Conservation (phyloP, 2,329 filamentous ascomycete species). For the Stemphylium vesicarium region DNA sequence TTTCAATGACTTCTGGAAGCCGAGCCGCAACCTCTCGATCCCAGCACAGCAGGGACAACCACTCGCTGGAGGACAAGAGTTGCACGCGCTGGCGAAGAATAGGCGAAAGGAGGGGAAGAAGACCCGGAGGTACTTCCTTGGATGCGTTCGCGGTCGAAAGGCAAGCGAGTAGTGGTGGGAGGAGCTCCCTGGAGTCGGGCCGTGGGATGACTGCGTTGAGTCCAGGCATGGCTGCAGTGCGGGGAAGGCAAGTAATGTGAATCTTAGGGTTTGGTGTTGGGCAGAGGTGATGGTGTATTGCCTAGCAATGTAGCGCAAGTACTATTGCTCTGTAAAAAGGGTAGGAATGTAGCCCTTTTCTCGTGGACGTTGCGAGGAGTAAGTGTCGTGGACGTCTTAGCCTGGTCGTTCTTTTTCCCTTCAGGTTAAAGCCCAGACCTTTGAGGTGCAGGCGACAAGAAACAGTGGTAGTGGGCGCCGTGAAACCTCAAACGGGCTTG, state of each 20-base stretch:
- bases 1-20: constrained; percentile 66
- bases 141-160: constrained; percentile 67
- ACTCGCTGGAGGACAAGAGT: constrained; percentile 69
- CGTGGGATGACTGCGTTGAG: constrained; percentile 57
- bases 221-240: constrained; percentile 52
- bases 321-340: not conserved
- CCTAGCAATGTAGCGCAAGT: not conserved
- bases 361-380: not conserved
- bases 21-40: constrained; percentile 63
- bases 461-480: not conserved
- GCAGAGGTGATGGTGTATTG: not conserved
- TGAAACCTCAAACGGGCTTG: constrained; percentile 1
- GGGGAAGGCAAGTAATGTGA: not conserved
- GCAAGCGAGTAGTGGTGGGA: constrained; percentile 69
- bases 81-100: constrained; percentile 68
- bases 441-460: not conserved
- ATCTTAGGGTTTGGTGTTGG: not conserved
- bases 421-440: not conserved
- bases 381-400: not conserved
- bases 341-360: not conserved
- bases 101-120: constrained; percentile 67
- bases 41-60: constrained; percentile 77
- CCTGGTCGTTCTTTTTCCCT: constrained; percentile 3
- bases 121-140: constrained; percentile 63
- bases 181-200: constrained; percentile 62